Evolutionary conservation across 2,329 filamentous ascomycete species (phyloP).

Genomic region (Corinectria fuckeliana): DNA sequence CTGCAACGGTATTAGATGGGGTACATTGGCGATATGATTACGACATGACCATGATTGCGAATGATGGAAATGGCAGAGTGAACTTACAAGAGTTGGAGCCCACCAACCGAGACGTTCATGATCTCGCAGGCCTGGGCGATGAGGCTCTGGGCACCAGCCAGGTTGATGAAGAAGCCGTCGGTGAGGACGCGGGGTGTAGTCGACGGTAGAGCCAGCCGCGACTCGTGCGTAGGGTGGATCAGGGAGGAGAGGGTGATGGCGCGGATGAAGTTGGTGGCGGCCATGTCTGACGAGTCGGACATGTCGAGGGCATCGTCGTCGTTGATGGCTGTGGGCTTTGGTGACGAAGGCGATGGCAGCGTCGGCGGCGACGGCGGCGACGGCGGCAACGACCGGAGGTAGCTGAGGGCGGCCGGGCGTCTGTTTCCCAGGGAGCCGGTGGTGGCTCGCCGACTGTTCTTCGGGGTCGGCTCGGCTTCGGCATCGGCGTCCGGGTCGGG

Average conservation of each 20-base stretch:
- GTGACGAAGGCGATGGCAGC: too few relatives aligned
- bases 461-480: background rate
- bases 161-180: background rate
- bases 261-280: background rate
- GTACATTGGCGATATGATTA: too few relatives aligned
- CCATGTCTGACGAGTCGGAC: background rate
- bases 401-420: too few relatives aligned
- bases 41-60: too few relatives aligned
- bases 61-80: background rate
- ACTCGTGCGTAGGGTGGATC: background rate
- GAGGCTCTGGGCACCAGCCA: background rate
- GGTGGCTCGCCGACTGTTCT: background rate
- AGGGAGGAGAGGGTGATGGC: background rate
- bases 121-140: background rate
- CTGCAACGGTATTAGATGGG: too few relatives aligned
- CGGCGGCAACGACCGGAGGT: background rate
- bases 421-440: too few relatives aligned
- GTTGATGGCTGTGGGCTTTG: too few relatives aligned
- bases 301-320: background rate
- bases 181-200: background rate
- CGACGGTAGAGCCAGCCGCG: background rate
- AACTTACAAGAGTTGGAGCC: background rate
- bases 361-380: too few relatives aligned
- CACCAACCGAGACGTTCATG: background rate
- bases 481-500: too few relatives aligned